These are phyloP conservation scores for Cladosporium sphaerospermum DNA, from an alignment of 2,329 filamentous ascomycete species.

Conservation along the genomic window DNA sequence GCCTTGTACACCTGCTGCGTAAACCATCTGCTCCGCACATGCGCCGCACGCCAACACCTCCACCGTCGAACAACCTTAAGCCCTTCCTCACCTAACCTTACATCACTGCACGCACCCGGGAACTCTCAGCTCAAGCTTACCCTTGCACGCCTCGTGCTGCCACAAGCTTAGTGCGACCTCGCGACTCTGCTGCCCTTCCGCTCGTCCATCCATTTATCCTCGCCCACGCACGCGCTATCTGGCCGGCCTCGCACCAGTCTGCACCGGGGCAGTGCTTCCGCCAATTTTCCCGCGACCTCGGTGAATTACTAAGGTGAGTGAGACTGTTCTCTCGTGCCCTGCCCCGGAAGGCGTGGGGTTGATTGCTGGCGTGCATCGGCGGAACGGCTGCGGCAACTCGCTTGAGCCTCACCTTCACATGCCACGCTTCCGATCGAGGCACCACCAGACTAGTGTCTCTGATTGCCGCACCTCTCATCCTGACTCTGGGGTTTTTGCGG, in stretches of 20 bases:
- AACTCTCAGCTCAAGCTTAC: conserved; percentile 5
- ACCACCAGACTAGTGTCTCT: conserved; percentile 4
- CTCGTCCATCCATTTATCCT: conserved; percentile 9
- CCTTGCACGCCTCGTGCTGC: conserved; percentile 7
- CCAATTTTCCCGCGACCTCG: neutral
- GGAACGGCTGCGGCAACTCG: conserved; percentile 10
- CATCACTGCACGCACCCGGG: neutral
- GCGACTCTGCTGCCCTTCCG: conserved; percentile 3
- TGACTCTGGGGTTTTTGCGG: conserved; percentile 6
- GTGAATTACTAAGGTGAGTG: neutral
- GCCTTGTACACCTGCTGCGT: neutral
- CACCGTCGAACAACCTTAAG: neutral
- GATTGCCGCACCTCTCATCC: conserved; percentile 5
- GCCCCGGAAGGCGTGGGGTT: conserved; percentile 2
- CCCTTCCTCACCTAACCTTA: neutral
- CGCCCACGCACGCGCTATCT: neutral
- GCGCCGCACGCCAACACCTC: neutral
- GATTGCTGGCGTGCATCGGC: neutral
- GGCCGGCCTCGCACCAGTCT: neutral
- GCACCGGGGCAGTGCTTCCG: neutral
- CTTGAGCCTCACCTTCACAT: conserved; percentile 12
- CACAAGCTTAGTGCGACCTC: conserved; percentile 5
- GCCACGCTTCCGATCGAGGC: neutral
- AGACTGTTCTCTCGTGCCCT: neutral
- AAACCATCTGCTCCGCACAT: neutral